Base-by-base conservation (phyloP, 2,329 filamentous ascomycete genomes). In the Botrytis hyacinthi region DNA sequence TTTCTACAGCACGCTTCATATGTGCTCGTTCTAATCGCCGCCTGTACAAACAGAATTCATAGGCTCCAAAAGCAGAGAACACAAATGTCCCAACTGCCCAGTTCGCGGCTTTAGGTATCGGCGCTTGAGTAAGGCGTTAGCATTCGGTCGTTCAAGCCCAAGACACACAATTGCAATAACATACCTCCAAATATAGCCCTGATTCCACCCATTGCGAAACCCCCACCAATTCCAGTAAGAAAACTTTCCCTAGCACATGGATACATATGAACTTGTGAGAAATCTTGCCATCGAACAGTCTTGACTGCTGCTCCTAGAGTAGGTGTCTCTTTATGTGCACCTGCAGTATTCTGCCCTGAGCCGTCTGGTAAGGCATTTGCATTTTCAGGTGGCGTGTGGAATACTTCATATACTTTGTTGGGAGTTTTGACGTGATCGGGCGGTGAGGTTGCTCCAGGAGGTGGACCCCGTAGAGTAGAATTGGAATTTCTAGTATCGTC, bases 221-320 rank as follows among this genome's bases (percentile, higher is more conserved):
- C 96, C 3, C 89, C 87, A 1, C 89, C 92, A 78, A 99, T 97
- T 37, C 94, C 96, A 1, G 92, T 90, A 78, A 98, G 84, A 71
- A 97, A 86, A 3, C 93, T 91, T 80, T 97, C 92, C 75, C 95
- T 87, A 32, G 93, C 92, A 82, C 96, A 98, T 0, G 95, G 95
- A 73, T 90, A 88, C 82, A 92, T 91, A 81, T 95, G 91, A 71
- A 97, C 85, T 62, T 89, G 88, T 62, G 89, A 82, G 76, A 95
- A 92, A 79, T 95, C 93, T 57, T 91, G 86, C 57, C 86, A 80
- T 75, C 90, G 90, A 75, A 95, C 90, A 66, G 87, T 88, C 75
- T 89, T 87, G 68, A 95, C 85, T 0, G 89, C 92, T 60, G 93
- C 90, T 54, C 82, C 81, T n/a, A 90, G 78, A 66, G 81, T 88